These are phyloP conservation scores for Yamadazyma mexicana DNA, from an alignment of 1,139 yeast species.

Conservation along the genomic window DNA sequence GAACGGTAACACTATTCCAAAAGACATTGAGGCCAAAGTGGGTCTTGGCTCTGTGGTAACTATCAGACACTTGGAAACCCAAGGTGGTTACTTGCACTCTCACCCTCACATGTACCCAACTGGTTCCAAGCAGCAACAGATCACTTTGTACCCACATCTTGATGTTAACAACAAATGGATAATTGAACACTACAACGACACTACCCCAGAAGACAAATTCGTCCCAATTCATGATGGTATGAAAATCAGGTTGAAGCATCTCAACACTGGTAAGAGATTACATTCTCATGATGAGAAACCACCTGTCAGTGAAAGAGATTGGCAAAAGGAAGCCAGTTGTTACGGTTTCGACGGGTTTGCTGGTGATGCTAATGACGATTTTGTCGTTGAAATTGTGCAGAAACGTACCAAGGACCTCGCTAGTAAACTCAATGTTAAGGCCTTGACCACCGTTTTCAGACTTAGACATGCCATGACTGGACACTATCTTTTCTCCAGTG, in stretches of 20 bases:
- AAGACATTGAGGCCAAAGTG: slow-evolving; percentile 71
- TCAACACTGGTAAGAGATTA: slow-evolving; percentile 70
- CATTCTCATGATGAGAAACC: slow-evolving; percentile 97
- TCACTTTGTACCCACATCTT: slow-evolving; percentile 89
- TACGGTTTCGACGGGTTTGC: slow-evolving; percentile 89
- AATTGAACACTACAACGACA: slow-evolving; percentile 64
- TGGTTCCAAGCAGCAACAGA: slow-evolving; percentile 94
- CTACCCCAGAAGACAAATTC: slow-evolving; percentile 51
- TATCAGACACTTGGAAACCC: slow-evolving; percentile 79
- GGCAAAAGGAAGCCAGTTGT: slow-evolving; percentile 93
- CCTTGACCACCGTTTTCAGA: slow-evolving; percentile 82
- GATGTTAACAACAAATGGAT: slow-evolving; percentile 88
- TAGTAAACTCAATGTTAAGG: slow-evolving; percentile 65
- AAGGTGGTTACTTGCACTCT: slow-evolving; percentile 95
- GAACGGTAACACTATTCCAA: slow-evolving; percentile 69
- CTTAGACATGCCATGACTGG: slow-evolving; percentile 90
- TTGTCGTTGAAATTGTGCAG: slow-evolving; percentile 81
- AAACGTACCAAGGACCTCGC: slow-evolving; percentile 54
- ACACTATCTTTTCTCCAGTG: slow-evolving; percentile 84
- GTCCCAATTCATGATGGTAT: slow-evolving; percentile 73
- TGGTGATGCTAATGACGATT: slow-evolving; percentile 97
- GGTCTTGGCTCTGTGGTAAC: slow-evolving; percentile 84
- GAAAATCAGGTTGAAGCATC: slow-evolving; percentile 76
- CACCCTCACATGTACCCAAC: slow-evolving; percentile 82
- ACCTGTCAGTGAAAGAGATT: slow-evolving; percentile 87